phyloP scores from a whole-genome alignment of 441 rosid genomes.

The Corymbia citriodora region DNA sequence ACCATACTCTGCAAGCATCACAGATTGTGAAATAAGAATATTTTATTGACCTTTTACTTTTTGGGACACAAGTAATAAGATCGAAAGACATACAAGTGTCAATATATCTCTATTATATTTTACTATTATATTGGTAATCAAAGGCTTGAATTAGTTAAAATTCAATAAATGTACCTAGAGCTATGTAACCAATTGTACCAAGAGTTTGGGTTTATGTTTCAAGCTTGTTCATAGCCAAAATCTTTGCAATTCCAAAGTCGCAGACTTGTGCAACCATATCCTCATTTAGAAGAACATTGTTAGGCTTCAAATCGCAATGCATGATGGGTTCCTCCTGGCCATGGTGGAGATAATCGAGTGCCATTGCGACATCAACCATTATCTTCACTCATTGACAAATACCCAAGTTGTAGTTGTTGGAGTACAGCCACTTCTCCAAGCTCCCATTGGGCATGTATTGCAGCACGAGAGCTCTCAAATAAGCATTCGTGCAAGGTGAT shows the following conservation, averaged over 20 bases:
- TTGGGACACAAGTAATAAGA: background rate
- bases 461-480: no score
- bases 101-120: no score
- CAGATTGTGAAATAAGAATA: background rate
- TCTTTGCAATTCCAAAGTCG: constrained; percentile 14
- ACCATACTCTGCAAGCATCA: background rate
- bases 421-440: no score
- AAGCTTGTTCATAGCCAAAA: background rate
- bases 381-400: no score
- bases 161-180: no score
- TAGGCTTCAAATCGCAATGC: background rate
- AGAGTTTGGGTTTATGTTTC: constrained; percentile 3
- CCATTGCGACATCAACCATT: background rate
- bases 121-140: no score
- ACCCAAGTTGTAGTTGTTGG: no score
- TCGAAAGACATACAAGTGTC: background rate
- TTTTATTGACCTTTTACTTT: constrained; percentile 2
- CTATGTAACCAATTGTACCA: constrained; percentile 14
- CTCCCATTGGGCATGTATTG: no score
- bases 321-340: background rate
- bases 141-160: no score
- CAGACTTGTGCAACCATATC: constrained; percentile 20
- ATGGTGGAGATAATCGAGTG: background rate
- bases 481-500: no score
- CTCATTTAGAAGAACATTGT: constrained; percentile 12